Percentiles rank a stretch among this genome's conserved stretches.
Conservation (phyloP, 2,329 filamentous ascomycete species). For the Penicillium occitanis region DNA sequence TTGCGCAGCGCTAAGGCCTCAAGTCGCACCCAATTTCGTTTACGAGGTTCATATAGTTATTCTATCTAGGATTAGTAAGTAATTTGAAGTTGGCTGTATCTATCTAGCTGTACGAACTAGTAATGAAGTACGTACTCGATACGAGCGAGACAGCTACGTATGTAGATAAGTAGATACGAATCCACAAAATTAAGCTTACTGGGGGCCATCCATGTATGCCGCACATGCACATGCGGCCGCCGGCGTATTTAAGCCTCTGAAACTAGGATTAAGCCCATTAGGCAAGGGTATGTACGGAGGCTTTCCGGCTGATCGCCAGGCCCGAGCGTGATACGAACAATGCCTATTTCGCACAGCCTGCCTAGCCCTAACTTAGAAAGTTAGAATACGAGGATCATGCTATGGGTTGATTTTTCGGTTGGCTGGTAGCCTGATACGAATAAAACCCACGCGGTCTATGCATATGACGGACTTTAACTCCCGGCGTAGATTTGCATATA, state of each 20-base stretch:
- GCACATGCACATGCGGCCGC: not conserved
- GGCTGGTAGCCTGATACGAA: not conserved
- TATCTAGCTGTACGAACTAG: not conserved
- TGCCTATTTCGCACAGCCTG: not conserved
- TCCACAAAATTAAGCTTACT: slow-evolving; percentile 8
- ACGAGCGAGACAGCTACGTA: not conserved
- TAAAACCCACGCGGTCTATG: not conserved
- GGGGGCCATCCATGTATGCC: slow-evolving; percentile 4
- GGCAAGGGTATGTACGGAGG: not conserved
- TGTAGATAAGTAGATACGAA: not conserved
- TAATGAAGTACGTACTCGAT: not conserved
- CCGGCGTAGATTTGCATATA: not conserved
- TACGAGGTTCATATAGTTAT: not conserved
- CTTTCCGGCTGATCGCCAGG: not conserved
- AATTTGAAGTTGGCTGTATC: not conserved
- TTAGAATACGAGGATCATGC: not conserved
- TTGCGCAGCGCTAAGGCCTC: not conserved
- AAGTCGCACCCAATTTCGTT: not conserved
- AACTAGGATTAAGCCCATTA: not conserved
- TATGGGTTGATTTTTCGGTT: not conserved
- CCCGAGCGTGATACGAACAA: not conserved
- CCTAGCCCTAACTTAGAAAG: not conserved
- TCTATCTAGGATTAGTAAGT: not conserved
- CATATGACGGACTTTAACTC: not conserved
- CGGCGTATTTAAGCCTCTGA: not conserved